Evolutionary conservation across 805 yeast genomes (phyloP).

Genomic region (Isabelozyma heimii): DNA sequence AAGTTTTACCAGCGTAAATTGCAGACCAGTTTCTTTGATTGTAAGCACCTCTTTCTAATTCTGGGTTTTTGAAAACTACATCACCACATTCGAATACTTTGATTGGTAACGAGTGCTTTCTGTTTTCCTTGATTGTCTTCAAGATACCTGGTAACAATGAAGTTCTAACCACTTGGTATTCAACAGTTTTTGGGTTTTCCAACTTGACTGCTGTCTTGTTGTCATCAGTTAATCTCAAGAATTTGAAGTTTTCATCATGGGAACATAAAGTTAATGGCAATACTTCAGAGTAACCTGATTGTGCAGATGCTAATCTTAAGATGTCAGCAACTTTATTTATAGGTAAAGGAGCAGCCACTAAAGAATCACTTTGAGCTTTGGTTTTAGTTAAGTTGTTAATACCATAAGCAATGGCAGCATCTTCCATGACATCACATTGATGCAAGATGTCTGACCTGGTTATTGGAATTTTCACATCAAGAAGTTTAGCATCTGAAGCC

Average conservation of each 20-base stretch:
- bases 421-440: conserved; percentile 98
- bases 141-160: conserved; percentile 90
- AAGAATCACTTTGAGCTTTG: conserved; percentile 71
- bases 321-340: conserved; percentile 90
- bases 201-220: conserved; percentile 78
- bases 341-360: conserved; percentile 85
- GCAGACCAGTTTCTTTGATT: conserved; percentile 97
- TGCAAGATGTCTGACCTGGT: conserved; percentile 96
- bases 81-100: conserved; percentile 95
- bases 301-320: conserved; percentile 84
- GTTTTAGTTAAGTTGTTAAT: conserved; percentile 83
- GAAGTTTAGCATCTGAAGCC: conserved; percentile 40
- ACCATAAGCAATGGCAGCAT: conserved; percentile 95
- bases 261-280: conserved; percentile 94
- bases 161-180: conserved; percentile 97
- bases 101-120: conserved; percentile 92
- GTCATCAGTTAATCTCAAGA: conserved; percentile 72
- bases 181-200: conserved; percentile 94
- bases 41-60: conserved; percentile 82
- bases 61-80: conserved; percentile 78
- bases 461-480: conserved; percentile 77
- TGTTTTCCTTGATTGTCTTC: conserved; percentile 93
- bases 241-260: conserved; percentile 94
- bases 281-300: conserved; percentile 94
- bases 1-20: conserved; percentile 87